Conservation (phyloP, 192 early-diverging fungal genomes). For the Rhizoclosmatium sp. region DNA sequence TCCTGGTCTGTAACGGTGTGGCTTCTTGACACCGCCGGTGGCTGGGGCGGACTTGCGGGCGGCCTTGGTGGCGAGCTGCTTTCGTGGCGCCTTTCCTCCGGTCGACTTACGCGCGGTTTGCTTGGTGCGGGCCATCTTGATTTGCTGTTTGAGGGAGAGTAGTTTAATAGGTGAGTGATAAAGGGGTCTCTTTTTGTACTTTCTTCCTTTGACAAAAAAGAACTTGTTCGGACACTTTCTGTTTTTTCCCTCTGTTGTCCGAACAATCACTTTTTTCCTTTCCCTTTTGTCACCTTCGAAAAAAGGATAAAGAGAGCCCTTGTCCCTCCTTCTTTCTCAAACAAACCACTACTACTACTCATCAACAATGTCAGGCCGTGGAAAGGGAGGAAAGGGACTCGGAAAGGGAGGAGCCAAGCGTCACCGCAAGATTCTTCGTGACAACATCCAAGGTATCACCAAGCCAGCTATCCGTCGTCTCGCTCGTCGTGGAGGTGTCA, state of each 20-base stretch:
- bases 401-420: constrained; percentile 99
- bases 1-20: constrained; percentile 65
- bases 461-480: constrained; percentile 73
- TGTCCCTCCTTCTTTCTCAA: neutral
- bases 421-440: constrained; percentile 99
- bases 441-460: constrained; percentile 68
- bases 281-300: neutral
- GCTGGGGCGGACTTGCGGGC: constrained; percentile 95
- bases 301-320: neutral
- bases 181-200: neutral
- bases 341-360: too few relatives aligned
- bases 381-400: constrained; percentile 99
- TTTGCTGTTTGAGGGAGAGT: neutral
- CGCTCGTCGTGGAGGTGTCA: constrained; percentile 99
- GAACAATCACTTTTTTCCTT: neutral
- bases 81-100: constrained; percentile 97
- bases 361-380: constrained; percentile 95
- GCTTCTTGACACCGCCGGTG: constrained; percentile 92
- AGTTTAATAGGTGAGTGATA: neutral
- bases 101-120: constrained; percentile 99
- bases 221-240: neutral
- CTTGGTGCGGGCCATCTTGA: constrained; percentile 63
- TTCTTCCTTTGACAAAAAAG: neutral
- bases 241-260: too few relatives aligned
- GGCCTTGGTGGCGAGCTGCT: constrained; percentile 93